Conservation (phyloP, 1,284 basidiomycete genomes). For the Lentinus polychrous region DNA sequence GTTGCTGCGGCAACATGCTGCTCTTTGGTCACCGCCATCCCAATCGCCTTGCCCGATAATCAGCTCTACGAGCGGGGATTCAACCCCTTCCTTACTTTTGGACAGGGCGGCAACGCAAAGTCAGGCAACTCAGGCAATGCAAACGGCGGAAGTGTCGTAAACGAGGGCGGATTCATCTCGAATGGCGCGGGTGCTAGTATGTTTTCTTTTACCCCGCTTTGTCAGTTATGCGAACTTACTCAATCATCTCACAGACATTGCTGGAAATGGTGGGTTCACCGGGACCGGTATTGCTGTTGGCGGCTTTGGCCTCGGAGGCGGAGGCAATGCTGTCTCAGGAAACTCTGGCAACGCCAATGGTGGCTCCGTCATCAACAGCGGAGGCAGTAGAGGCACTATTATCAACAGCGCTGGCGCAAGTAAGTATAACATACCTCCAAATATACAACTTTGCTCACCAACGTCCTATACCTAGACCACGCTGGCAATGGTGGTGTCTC, state of each 20-base stretch:
- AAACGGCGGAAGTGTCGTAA: slow-evolving; percentile 3
- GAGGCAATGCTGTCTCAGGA: slow-evolving; percentile 6
- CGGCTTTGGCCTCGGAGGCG: not conserved
- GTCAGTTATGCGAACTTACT: no score
- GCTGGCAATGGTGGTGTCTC: slow-evolving; percentile 7
- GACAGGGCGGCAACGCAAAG: not conserved
- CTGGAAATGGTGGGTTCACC: slow-evolving; percentile 1
- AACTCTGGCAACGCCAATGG: slow-evolving; percentile 7
- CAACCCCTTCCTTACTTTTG: not conserved
- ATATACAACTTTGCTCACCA: not conserved
- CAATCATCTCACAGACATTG: not conserved
- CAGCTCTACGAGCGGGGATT: not conserved
- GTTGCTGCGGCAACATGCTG: no score
- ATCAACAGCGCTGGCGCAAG: not conserved
- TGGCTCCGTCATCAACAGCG: slow-evolving; percentile 3
- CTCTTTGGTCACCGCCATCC: no score
- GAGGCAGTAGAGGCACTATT: slow-evolving; percentile 1
- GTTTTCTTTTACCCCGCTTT: not conserved
- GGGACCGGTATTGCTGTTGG: not conserved
- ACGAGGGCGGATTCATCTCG: not conserved
- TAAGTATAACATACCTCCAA: no score
- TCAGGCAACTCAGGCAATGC: not conserved
- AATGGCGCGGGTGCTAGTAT: not conserved
- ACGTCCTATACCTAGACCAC: not conserved
- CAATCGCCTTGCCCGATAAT: no score